These are phyloP conservation scores for Phlyctochytrium arcticum DNA, from an alignment of 192 early-diverging fungal species.

Conservation along the genomic window DNA sequence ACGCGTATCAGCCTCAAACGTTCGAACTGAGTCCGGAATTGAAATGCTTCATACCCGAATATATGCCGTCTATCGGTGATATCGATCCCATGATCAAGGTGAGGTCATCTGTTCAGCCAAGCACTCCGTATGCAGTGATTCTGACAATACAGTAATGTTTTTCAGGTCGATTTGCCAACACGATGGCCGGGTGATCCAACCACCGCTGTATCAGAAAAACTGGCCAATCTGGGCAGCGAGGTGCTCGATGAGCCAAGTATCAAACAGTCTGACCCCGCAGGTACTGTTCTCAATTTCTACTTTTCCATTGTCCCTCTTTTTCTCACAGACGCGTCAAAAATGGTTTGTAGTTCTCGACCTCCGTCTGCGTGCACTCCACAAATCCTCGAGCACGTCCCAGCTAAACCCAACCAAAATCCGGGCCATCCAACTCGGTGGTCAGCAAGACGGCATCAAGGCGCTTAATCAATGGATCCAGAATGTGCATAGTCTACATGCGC, in stretches of 20 bases:
- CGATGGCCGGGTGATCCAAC: slow-evolving; percentile 29
- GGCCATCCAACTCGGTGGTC: slow-evolving; percentile 25
- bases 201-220: not conserved
- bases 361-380: slow-evolving; percentile 40
- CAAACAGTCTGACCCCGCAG: slow-evolving; percentile 50
- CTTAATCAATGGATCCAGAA: slow-evolving; percentile 48
- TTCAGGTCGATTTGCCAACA: slow-evolving; percentile 33
- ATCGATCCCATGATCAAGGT: slow-evolving; percentile 63
- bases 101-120: not conserved
- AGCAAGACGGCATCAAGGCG: slow-evolving; percentile 20
- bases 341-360: slow-evolving; percentile 45
- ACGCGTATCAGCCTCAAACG: slow-evolving; percentile 46
- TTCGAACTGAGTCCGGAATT: slow-evolving; percentile 46
- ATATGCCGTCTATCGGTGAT: slow-evolving; percentile 60
- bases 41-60: slow-evolving; percentile 56
- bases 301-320: too few species aligned
- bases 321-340: not conserved
- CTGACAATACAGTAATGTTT: not conserved
- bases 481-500: slow-evolving; percentile 39
- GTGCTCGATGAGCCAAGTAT: slow-evolving; percentile 49
- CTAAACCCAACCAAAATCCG: slow-evolving; percentile 31
- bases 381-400: slow-evolving; percentile 25
- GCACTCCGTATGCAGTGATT: too few species aligned
- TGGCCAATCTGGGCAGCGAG: slow-evolving; percentile 41
- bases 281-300: slow-evolving; percentile 31